Evolutionary conservation across 1,284 basidiomycete genomes (phyloP).

Genomic region (Amylostereum chailletii): DNA sequence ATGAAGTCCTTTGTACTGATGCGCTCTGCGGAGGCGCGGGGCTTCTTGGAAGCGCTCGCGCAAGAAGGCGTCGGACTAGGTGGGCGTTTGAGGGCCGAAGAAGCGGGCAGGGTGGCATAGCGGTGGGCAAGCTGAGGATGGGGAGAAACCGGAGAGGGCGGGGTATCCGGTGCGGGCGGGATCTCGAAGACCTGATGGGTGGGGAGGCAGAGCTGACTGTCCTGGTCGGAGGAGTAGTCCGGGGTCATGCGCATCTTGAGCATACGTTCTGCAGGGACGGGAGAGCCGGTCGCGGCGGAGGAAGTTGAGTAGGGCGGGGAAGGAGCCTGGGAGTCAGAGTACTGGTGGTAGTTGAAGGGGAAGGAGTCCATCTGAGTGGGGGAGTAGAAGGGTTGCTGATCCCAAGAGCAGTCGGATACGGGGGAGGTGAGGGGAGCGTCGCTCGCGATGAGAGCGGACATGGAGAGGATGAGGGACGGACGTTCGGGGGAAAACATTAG

Average conservation of each 20-base stretch:
- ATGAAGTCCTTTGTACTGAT: slow-evolving; percentile 77
- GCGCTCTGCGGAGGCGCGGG: slow-evolving; percentile 50
- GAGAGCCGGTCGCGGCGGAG: slow-evolving; percentile 35
- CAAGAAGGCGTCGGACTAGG: slow-evolving; percentile 26
- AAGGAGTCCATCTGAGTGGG: slow-evolving; percentile 29
- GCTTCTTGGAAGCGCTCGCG: slow-evolving; percentile 42
- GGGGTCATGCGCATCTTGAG: slow-evolving; percentile 42
- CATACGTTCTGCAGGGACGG: slow-evolving; percentile 34
- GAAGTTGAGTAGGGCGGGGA: slow-evolving; percentile 43
- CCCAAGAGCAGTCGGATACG: slow-evolving; percentile 38
- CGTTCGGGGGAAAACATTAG: slow-evolving; percentile 22
- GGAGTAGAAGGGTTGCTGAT: slow-evolving; percentile 32
- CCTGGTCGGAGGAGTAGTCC: slow-evolving; percentile 32
- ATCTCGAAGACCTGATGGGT: slow-evolving; percentile 68
- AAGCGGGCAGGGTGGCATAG: slow-evolving; percentile 22
- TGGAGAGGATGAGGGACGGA: slow-evolving; percentile 32
- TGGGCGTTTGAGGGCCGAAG: slow-evolving; percentile 26
- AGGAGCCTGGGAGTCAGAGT: slow-evolving; percentile 32
- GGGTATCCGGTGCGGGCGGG: slow-evolving; percentile 19
- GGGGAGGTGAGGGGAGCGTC: slow-evolving; percentile 52
- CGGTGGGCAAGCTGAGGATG: slow-evolving; percentile 17
- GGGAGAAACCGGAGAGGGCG: slow-evolving; percentile 17
- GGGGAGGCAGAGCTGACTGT: slow-evolving; percentile 50
- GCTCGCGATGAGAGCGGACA: slow-evolving; percentile 46
- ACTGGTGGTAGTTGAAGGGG: slow-evolving; percentile 25